Evolutionary conservation across 2,329 filamentous ascomycete species (phyloP), one percentile per base, ranked within the genome.

Genomic region (Fusarium dimerum): DNA sequence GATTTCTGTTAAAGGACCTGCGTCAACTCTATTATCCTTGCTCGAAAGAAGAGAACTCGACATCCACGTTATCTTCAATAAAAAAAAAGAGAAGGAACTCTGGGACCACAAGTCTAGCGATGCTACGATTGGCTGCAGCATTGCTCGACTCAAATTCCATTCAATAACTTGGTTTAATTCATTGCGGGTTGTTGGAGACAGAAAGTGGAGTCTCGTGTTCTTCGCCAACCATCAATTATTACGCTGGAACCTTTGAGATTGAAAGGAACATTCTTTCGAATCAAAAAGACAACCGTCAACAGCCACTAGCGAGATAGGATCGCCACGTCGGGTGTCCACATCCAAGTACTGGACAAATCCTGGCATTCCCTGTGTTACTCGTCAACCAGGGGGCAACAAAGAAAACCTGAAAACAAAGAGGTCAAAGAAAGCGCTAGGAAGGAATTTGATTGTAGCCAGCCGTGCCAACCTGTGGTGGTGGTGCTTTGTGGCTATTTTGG

Each of bases 401-500:
- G 32, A 36, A 15, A 15, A 15, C 13, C 13, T 26, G 20, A 26
- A 26, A 26, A 26, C 10, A 36, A 36, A 36, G 32, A 36, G 32
- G 10, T 11, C 32, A 36, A 36, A 36, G 32, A 36, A 36, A 36
- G 13, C 32, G 32, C 32, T 26, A 26, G 20, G 20, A 26, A 26
- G 20, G 20, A 26, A 26, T 26, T 26, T 26, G 20, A 26, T 26
- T 26, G 20, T 26, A 26, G 20, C 20, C 20, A 26, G 20, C 20
- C 20, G 20, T 26, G 20, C 20, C 20, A 26, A 26, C 20, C 20
- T 26, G 20, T 26, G 20, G 20, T 26, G 20, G 20, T 26, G 20
- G 20, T 26, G 20, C 50, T 45, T 36, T 42, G 48, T 61, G 55
- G 57, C 61, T 60, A 60, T 60, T 60, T 60, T 59, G 51, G 57